A percentile compares a stretch with the other conserved stretches of the same genome.
phyloP scores from a whole-genome alignment of 257 asterid species.

The Capsicum baccatum region DNA sequence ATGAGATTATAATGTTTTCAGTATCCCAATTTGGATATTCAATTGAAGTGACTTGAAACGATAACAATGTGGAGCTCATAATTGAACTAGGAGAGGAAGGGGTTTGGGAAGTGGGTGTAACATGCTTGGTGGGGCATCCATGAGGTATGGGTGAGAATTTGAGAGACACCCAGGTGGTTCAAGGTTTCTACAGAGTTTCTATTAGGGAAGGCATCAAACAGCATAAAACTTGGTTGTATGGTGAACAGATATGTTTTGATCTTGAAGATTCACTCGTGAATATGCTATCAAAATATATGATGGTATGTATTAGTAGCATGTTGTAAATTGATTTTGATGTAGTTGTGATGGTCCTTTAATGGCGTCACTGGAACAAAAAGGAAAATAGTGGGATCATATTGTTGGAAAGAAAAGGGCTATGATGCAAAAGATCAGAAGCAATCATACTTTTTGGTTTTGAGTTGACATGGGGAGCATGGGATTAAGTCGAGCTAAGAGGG shows the following conservation, averaged over 20 bases:
- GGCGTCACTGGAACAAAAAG: background rate
- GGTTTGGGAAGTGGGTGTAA: background rate
- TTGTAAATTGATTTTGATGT: constrained; percentile 2
- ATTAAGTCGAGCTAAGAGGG: background rate
- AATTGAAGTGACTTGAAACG: background rate
- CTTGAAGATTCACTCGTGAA: background rate
- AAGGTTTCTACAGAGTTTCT: constrained; percentile 1
- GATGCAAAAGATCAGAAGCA: constrained; percentile 4
- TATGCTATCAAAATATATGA: constrained; percentile 2
- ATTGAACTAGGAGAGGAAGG: background rate
- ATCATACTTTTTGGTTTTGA: background rate
- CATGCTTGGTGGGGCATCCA: constrained; percentile 15
- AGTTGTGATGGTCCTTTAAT: constrained; percentile 14
- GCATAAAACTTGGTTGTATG: background rate
- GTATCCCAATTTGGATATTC: constrained; percentile 7
- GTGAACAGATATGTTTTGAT: constrained; percentile 1
- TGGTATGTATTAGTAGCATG: background rate
- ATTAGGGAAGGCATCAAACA: background rate
- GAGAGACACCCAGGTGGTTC: background rate
- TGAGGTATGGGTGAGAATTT: constrained; percentile 20
- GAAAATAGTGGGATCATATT: background rate
- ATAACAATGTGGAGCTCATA: background rate
- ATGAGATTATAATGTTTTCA: background rate
- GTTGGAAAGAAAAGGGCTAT: constrained; percentile 12
- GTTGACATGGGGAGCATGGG: background rate